A percentile compares a stretch with the other conserved stretches of the same genome.
Evolutionary conservation across 345 rosid genomes (phyloP).

Genomic region (Corymbia maculata): DNA sequence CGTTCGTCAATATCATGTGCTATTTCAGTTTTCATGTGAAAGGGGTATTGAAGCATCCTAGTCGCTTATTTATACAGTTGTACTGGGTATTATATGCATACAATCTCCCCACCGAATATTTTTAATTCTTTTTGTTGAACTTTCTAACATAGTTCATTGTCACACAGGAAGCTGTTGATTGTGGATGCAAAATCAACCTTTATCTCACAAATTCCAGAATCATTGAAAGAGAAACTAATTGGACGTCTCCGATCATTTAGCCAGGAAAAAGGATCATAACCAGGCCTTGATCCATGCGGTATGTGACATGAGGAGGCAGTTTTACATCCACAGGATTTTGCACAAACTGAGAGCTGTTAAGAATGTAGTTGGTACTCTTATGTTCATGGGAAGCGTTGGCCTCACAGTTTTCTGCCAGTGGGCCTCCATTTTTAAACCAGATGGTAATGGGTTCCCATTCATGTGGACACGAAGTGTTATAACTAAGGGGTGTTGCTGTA

Average conservation of each 20-base stretch:
- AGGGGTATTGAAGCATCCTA: not conserved
- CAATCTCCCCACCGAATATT: not conserved
- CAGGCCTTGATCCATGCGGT: not conserved
- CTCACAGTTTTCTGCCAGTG: not conserved
- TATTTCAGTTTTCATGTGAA: not conserved
- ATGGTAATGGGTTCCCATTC: not conserved
- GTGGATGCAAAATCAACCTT: slow-evolving; percentile 50
- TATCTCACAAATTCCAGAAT: slow-evolving; percentile 53
- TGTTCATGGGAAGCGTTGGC: not conserved
- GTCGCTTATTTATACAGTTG: not conserved
- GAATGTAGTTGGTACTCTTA: not conserved
- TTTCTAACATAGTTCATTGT: not conserved
- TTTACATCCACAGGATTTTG: not conserved
- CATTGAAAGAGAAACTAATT: slow-evolving; percentile 61
- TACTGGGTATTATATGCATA: not conserved
- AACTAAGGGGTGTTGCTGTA: not conserved
- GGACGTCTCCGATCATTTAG: slow-evolving; percentile 38
- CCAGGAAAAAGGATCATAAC: slow-evolving; percentile 13
- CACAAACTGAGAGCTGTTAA: not conserved
- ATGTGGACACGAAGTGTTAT: not conserved
- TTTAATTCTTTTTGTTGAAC: not conserved
- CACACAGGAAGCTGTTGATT: slow-evolving; percentile 59
- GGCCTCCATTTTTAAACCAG: not conserved
- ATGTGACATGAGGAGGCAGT: not conserved
- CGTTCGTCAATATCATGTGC: not conserved